Evolutionary conservation across 1,284 basidiomycete genomes (phyloP).

Genomic region (Meira miltonrushii): DNA sequence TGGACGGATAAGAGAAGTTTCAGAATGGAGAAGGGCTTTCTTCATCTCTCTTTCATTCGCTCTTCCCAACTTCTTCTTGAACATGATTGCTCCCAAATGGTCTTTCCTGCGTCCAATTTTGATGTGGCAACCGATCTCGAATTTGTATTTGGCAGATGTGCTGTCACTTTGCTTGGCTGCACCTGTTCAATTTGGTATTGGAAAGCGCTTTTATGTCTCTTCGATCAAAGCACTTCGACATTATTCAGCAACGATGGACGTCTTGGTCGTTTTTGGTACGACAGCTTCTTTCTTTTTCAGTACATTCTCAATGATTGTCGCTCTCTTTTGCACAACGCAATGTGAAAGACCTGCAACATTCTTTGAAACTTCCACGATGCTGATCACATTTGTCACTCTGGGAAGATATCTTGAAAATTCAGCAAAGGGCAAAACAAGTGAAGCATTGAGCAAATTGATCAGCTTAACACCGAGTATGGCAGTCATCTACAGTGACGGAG

Average conservation of each 20-base stretch:
- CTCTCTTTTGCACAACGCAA: slow-evolving; percentile 26
- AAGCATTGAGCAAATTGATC: slow-evolving; percentile 93
- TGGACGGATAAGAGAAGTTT: slow-evolving; percentile 82
- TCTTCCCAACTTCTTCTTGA: slow-evolving; percentile 83
- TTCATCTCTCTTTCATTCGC: slow-evolving; percentile 72
- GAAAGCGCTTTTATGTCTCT: slow-evolving; percentile 76
- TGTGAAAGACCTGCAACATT: slow-evolving; percentile 79
- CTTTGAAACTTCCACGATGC: slow-evolving; percentile 98
- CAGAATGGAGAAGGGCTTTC: slow-evolving; percentile 81
- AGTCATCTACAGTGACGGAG: slow-evolving; percentile 71
- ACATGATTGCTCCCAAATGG: slow-evolving; percentile 72
- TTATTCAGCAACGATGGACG: slow-evolving; percentile 79
- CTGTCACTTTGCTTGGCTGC: slow-evolving; percentile 77
- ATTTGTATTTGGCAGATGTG: slow-evolving; percentile 74
- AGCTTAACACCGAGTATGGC: slow-evolving; percentile 89
- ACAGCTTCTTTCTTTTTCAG: slow-evolving; percentile 91
- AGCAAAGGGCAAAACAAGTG: slow-evolving; percentile 93
- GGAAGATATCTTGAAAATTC: slow-evolving; percentile 93
- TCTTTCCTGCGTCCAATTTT: slow-evolving; percentile 50
- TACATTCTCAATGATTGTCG: slow-evolving; percentile 60
- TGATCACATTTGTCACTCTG: slow-evolving; percentile 93
- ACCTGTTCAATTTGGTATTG: slow-evolving; percentile 89
- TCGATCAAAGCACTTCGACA: slow-evolving; percentile 89
- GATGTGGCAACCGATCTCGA: slow-evolving; percentile 37
- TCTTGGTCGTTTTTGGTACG: slow-evolving; percentile 90